Conservation (phyloP, 306 rosid species). For the Corylus heterophylla region DNA sequence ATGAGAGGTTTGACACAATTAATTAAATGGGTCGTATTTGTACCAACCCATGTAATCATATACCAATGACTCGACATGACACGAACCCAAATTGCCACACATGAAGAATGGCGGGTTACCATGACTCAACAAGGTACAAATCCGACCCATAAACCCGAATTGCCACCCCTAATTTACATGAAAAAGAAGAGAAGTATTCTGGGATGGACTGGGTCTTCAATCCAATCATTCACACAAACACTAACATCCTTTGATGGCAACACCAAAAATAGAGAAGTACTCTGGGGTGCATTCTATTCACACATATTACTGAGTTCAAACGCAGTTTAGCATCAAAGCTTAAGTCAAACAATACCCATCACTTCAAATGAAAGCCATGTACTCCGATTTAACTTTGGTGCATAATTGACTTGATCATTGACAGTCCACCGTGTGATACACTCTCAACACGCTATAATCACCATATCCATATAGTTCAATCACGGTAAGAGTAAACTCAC, state of each 20-base stretch:
- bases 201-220: not conserved
- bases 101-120: too few species aligned
- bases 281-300: not conserved
- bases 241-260: not conserved
- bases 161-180: not conserved
- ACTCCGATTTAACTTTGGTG: not conserved
- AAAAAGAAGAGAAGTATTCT: not conserved
- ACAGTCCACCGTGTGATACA: not conserved
- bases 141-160: too few species aligned
- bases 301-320: not conserved
- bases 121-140: too few species aligned
- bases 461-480: not conserved
- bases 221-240: not conserved
- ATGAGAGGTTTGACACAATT: too few species aligned
- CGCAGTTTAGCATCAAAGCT: not conserved
- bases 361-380: not conserved
- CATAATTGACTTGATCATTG: not conserved
- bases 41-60: too few species aligned
- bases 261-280: not conserved
- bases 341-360: not conserved
- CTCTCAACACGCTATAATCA: not conserved
- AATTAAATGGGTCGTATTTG: too few species aligned
- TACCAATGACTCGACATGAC: too few species aligned
- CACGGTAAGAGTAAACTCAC: constrained; percentile 45
- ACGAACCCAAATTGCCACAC: too few species aligned